A percentile compares a stretch with the other conserved stretches of the same genome.
phyloP scores from a whole-genome alignment of 2,329 filamentous ascomycete species.

The Microascus cirrosus region DNA sequence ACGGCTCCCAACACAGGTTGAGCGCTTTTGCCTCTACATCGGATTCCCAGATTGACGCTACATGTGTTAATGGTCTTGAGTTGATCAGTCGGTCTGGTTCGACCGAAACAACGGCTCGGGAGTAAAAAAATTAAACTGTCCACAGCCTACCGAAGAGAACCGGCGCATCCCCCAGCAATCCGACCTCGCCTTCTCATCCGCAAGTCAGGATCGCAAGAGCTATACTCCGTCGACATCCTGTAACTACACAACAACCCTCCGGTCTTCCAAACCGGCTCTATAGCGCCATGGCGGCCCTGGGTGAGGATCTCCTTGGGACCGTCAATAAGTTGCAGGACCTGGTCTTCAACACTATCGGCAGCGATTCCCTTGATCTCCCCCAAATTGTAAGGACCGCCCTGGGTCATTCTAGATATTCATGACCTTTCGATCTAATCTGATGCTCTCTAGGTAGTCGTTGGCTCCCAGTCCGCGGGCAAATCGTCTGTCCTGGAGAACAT shows the following conservation, averaged over 20 bases:
- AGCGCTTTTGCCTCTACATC: neutral
- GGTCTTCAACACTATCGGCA: slow-evolving; percentile 99
- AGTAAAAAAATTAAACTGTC: slow-evolving; percentile 5
- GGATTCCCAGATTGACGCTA: neutral
- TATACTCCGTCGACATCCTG: neutral
- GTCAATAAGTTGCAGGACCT: slow-evolving; percentile 98
- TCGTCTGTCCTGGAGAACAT: slow-evolving; percentile 98
- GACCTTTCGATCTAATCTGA: slow-evolving; percentile 1
- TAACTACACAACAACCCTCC: neutral
- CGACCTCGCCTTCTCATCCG: neutral
- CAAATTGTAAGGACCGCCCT: slow-evolving; percentile 70
- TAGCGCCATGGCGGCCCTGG: slow-evolving; percentile 73
- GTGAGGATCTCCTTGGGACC: slow-evolving; percentile 86
- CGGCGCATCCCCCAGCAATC: neutral
- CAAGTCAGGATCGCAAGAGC: slow-evolving; percentile 29
- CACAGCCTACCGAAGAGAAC: neutral
- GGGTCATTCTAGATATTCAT: neutral
- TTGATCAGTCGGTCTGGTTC: neutral
- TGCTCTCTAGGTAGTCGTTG: slow-evolving; percentile 72
- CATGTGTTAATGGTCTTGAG: neutral
- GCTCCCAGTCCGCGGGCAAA: slow-evolving; percentile 96
- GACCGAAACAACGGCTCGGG: neutral
- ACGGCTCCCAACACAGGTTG: neutral
- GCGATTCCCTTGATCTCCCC: slow-evolving; percentile 91
- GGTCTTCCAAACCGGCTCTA: neutral